Conservation (phyloP, 2,329 filamentous ascomycete species). For the Diaporthe vexans region DNA sequence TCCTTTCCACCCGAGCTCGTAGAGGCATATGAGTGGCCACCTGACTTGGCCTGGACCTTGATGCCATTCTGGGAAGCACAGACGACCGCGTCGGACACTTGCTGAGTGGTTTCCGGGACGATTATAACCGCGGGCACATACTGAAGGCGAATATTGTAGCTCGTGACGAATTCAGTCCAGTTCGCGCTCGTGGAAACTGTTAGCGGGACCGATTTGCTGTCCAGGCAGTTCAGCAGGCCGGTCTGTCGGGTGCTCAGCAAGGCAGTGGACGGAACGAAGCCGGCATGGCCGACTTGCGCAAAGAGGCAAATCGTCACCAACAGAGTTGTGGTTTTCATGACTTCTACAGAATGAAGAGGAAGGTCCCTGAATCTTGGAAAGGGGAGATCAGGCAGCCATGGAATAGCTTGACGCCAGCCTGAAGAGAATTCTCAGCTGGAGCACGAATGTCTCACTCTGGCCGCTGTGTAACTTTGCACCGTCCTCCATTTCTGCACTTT, state of each 20-base stretch:
- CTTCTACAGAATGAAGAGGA: neutral
- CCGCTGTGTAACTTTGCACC: neutral
- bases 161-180: neutral
- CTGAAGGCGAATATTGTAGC: slow-evolving; percentile 22
- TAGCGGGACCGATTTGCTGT: neutral
- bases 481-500: neutral
- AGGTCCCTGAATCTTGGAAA: neutral
- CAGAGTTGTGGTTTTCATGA: neutral
- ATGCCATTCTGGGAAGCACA: slow-evolving; percentile 65
- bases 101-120: slow-evolving; percentile 63
- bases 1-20: slow-evolving; percentile 43
- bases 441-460: neutral
- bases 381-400: no score
- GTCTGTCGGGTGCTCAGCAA: neutral
- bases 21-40: slow-evolving; percentile 72
- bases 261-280: neutral
- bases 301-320: neutral
- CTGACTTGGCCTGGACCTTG: slow-evolving; percentile 73
- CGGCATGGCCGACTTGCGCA: neutral
- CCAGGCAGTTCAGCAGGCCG: neutral
- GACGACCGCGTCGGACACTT: slow-evolving; percentile 69
- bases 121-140: slow-evolving; percentile 66
- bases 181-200: neutral
- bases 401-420: neutral
- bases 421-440: neutral